phyloP scores from a whole-genome alignment of 1,284 basidiomycete species.

The Marasmius fiardii region DNA sequence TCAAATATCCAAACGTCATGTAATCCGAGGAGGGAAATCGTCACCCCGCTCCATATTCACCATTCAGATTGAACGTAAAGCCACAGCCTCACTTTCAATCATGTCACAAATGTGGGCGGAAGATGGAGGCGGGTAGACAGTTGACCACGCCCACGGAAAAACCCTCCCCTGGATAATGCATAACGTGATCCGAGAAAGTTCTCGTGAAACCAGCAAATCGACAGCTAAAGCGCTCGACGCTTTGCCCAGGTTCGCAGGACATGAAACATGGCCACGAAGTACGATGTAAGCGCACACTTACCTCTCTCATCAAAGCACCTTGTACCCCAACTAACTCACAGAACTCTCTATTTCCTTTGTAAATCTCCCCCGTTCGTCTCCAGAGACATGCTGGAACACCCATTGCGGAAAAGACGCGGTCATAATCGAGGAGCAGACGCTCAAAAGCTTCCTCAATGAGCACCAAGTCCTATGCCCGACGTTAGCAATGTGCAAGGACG shows the following conservation, averaged over 20 bases:
- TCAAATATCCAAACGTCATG: no score
- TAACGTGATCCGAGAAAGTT: no score
- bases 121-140: no score
- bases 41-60: no score
- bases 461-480: slow-evolving; percentile 71
- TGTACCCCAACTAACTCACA: slow-evolving; percentile 84
- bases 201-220: no score
- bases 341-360: slow-evolving; percentile 96
- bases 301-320: slow-evolving; percentile 78
- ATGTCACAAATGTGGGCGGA: no score
- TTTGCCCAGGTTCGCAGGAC: not conserved
- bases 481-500: not conserved
- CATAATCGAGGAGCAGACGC: slow-evolving; percentile 91
- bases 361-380: slow-evolving; percentile 97
- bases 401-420: slow-evolving; percentile 93
- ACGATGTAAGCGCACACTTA: slow-evolving; percentile 28
- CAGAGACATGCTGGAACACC: slow-evolving; percentile 96
- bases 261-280: not conserved
- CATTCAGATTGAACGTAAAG: no score
- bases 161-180: no score
- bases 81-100: no score
- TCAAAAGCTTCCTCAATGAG: slow-evolving; percentile 99
- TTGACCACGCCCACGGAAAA: no score
- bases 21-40: no score
- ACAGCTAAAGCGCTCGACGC: not conserved